Evolutionary conservation across 345 rosid species (phyloP).

Genomic region (Linum lewisii): DNA sequence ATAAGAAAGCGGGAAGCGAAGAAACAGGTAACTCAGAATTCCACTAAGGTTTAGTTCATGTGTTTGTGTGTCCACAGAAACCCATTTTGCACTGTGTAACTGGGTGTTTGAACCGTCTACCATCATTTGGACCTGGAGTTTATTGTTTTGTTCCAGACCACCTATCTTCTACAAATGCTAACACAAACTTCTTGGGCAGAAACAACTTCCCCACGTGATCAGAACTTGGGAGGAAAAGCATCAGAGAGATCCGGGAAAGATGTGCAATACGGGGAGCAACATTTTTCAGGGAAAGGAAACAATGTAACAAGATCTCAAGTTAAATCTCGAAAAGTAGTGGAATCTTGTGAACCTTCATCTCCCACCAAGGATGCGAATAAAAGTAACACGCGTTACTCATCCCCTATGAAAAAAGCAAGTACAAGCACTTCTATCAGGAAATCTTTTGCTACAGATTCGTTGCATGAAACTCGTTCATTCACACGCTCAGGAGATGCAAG

Average conservation of each 20-base stretch:
- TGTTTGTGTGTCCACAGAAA: not conserved
- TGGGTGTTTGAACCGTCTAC: not conserved
- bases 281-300: slow-evolving; percentile 24
- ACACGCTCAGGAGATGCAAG: slow-evolving; percentile 15
- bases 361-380: slow-evolving; percentile 26
- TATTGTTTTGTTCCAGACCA: not conserved
- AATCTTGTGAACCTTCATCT: slow-evolving; percentile 18
- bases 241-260: slow-evolving; percentile 1
- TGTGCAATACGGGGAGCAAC: slow-evolving; percentile 11
- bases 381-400: slow-evolving; percentile 18
- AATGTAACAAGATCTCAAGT: slow-evolving; percentile 9
- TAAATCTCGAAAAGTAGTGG: slow-evolving; percentile 22
- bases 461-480: slow-evolving; percentile 2
- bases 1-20: slow-evolving; percentile 26
- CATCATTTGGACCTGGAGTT: not conserved
- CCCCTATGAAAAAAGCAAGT: slow-evolving; percentile 15
- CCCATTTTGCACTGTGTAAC: not conserved
- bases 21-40: slow-evolving; percentile 30
- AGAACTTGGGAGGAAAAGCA: slow-evolving; percentile 17
- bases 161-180: not conserved
- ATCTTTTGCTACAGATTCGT: slow-evolving; percentile 17
- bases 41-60: not conserved
- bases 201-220: slow-evolving; percentile 22
- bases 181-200: slow-evolving; percentile 19
- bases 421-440: slow-evolving; percentile 13